Evolutionary conservation across 208 protist genomes (phyloP), one percentile per base, ranked within the genome.

Genomic region (Polymyxa betae): DNA sequence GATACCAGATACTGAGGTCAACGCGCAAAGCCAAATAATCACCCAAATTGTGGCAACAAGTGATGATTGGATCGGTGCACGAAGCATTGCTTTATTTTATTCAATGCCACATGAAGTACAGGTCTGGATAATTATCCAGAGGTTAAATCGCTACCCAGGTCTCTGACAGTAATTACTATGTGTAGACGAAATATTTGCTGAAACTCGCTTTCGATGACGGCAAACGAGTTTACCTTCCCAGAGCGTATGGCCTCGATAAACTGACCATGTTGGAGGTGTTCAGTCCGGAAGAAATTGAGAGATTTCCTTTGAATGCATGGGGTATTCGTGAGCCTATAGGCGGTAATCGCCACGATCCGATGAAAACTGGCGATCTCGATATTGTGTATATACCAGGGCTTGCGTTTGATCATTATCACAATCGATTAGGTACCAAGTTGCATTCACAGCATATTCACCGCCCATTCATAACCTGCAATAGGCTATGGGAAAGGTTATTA

Each of bases 151-250:
- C n/a, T n/a, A n/a, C n/a, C n/a, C n/a, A n/a, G n/a, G n/a, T n/a
- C n/a, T n/a, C n/a, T n/a, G n/a, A n/a, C n/a, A n/a, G n/a, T n/a
- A n/a, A n/a, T n/a, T n/a, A n/a, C n/a, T n/a, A n/a, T n/a, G n/a
- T n/a, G n/a, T n/a, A n/a, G n/a, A n/a, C n/a, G n/a, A n/a, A n/a
- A n/a, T n/a, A n/a, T n/a, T n/a, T n/a, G n/a, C n/a, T n/a, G n/a
- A n/a, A n/a, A n/a, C n/a, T n/a, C n/a, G 72, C 72, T 35, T 82
- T 82, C 72, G 35, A 45, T 43, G 72, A 82, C 5, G 72, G 72
- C 40, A 82, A 82, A 35, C 5, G n/a, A 12, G 72, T 82, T 43
- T 82, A 82, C n/a, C 16, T 82, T 38, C 72, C 72, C 5, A 35
- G n/a, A 16, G 72, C 72, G 72, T 82, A 82, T 43, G 72, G 72